Evolutionary conservation across 225 moss, liverwort and hornwort genomes (phyloP), one percentile per base, ranked within the genome.

Genomic region (Pseudoscleropodium purum): DNA sequence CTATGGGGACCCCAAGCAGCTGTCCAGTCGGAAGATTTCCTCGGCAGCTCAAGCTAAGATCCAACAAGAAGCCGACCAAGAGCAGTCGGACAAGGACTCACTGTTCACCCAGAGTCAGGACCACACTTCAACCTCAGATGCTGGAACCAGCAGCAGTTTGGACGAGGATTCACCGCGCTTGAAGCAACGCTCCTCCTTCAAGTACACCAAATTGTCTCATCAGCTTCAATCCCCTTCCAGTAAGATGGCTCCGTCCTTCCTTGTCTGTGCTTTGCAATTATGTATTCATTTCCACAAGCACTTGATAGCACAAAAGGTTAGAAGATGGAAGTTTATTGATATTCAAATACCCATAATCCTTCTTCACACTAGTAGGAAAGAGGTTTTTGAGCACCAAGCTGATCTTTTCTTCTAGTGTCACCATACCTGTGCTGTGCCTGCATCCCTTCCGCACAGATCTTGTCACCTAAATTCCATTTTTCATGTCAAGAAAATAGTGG

Each of bases 81-180:
- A 93, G 85, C 94, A 92, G 81, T 93, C 91, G 23, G 95, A 95
- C 88, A 93, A 92, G 79, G 95, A 95, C 67, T 95, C 95, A 7
- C 36, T 92, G 24, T 93, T 93, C 67, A 93, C 92, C 16, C 93
- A 93, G 17, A 93, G 93, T 84, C 93, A 89, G 61, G 93, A 93
- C 88, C 95, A 93, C 8, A 93, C 93, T 7, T 95, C 95, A 10
- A 91, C 93, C 11, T 94, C 94, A 9, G 93, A 93, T 79, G 88
- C 91, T 7, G 92, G 94, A 27, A 93, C 93, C 20, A 94, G 85
- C 87, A 93, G 89, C 87, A 90, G 95, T 89, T 66, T 95, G 86
- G 95, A 95, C 57, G 95, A 95, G 73, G 93, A 93, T 76, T 93
- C 93, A 41, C 93, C 95, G 73, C 92, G 93, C 59, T 84, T 91